These are phyloP conservation scores for Zygosaccharomyces siamensis DNA, from an alignment of 805 yeast genomes.

Conservation along the genomic window DNA sequence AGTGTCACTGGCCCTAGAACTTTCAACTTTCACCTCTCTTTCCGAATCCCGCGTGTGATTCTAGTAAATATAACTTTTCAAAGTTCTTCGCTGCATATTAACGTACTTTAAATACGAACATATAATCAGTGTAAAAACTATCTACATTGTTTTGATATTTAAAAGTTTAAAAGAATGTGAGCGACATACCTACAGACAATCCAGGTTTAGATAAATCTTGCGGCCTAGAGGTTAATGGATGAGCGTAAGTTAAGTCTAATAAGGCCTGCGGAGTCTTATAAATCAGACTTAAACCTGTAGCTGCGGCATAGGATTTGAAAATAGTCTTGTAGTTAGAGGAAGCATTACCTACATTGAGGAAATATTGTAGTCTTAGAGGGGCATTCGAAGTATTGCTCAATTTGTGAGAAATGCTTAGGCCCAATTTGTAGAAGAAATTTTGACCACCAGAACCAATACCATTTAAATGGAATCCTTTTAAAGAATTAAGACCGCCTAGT, in stretches of 20 bases:
- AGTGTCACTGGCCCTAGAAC: not conserved
- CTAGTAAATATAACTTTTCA: not conserved
- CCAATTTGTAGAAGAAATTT: constrained; percentile 44
- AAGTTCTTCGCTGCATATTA: not conserved
- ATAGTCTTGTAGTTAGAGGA: constrained; percentile 17
- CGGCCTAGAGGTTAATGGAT: constrained; percentile 47
- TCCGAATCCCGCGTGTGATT: not conserved
- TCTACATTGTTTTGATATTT: not conserved
- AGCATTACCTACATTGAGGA: constrained; percentile 53
- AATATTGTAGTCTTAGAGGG: constrained; percentile 59
- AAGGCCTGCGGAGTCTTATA: constrained; percentile 51
- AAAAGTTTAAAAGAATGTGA: constrained; percentile 39
- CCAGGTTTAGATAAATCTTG: constrained; percentile 51
- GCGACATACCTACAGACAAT: constrained; percentile 48
- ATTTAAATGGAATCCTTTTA: constrained; percentile 61
- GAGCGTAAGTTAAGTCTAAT: constrained; percentile 50
- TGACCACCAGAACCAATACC: constrained; percentile 63
- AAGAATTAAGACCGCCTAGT: constrained; percentile 60
- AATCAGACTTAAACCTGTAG: constrained; percentile 49
- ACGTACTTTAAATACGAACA: not conserved
- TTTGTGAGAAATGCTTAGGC: constrained; percentile 47
- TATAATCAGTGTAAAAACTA: constrained; percentile 1
- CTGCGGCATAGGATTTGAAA: constrained; percentile 34
- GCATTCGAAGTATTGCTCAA: constrained; percentile 45
- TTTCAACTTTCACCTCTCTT: not conserved